Conservation (phyloP, 1,284 basidiomycete genomes). For the Boletus smithii region DNA sequence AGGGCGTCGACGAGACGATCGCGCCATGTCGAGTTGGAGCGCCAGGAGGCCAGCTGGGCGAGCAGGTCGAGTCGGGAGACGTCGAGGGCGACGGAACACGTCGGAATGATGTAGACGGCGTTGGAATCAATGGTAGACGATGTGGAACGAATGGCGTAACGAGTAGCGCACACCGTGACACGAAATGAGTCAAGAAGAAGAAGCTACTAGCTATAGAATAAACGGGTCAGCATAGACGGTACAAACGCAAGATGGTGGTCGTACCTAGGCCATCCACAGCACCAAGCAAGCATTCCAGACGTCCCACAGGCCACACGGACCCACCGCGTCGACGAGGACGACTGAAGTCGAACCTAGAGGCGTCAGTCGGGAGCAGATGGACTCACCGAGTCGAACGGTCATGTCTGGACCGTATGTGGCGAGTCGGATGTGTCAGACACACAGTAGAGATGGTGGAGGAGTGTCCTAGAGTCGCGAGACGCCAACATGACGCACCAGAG, state of each 20-base stretch:
- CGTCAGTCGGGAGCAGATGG: neutral
- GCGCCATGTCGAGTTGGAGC: neutral
- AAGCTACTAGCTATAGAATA: neutral
- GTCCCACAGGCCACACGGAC: neutral
- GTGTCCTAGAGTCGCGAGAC: no score
- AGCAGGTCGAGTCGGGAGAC: neutral
- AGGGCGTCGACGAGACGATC: neutral
- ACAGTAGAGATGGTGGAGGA: no score
- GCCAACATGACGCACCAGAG: no score
- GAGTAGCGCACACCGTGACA: neutral
- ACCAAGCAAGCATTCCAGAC: neutral
- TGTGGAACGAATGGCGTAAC: neutral
- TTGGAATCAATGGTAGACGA: neutral
- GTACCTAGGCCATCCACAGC: neutral
- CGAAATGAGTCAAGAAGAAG: neutral
- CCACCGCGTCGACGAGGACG: neutral
- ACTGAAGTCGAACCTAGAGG: neutral
- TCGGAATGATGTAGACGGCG: neutral
- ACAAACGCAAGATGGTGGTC: neutral
- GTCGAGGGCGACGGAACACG: neutral
- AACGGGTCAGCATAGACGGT: neutral
- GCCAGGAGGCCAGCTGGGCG: neutral
- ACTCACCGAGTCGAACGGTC: no score
- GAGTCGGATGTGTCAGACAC: no score
- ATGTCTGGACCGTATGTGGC: no score